Evolutionary conservation across 306 rosid genomes (phyloP).

Genomic region (Vigna trinervia): DNA sequence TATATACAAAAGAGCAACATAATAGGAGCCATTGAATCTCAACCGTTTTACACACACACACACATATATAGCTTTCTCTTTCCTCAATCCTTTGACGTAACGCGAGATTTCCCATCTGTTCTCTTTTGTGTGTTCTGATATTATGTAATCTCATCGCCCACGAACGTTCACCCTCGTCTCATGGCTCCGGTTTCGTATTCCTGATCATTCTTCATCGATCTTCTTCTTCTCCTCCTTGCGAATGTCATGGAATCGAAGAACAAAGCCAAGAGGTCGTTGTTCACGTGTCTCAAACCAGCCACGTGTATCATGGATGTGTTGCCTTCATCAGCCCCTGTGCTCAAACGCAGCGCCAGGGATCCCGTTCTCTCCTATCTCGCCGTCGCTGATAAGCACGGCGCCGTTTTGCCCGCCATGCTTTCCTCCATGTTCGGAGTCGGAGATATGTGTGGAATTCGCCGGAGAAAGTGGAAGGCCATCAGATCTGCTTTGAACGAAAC

Average conservation of each 20-base stretch:
- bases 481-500: conserved; percentile 6
- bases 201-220: neutral
- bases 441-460: neutral
- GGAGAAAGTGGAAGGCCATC: conserved; percentile 5
- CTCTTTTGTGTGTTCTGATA: too few species aligned
- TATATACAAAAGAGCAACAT: too few species aligned
- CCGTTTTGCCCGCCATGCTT: neutral
- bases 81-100: too few species aligned
- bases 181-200: neutral
- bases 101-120: too few species aligned
- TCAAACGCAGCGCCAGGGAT: neutral
- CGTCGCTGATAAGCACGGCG: neutral
- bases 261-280: conserved; percentile 6
- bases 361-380: conserved; percentile 33
- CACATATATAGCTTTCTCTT: too few species aligned
- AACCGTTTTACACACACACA: too few species aligned
- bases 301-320: neutral
- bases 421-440: neutral
- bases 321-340: neutral
- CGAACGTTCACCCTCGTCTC: neutral
- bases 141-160: neutral
- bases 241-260: conserved; percentile 24
- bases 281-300: conserved; percentile 1
- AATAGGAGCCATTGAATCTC: too few species aligned
- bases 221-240: too few species aligned